Evolutionary conservation across 768 basidiomycete genomes (phyloP).

Genomic region (Tephrocybe sp.): DNA sequence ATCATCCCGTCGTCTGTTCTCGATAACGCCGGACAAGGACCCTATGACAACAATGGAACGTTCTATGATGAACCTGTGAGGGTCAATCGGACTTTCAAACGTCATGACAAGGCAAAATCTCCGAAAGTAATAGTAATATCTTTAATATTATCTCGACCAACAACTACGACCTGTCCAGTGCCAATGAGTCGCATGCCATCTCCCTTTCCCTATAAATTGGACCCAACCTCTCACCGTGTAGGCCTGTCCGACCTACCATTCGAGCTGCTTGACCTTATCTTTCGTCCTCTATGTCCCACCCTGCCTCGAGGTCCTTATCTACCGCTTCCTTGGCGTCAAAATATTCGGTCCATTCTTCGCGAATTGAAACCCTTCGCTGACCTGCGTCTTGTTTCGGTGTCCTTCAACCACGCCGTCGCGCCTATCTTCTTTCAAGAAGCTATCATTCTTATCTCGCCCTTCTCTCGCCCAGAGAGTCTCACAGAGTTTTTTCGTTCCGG

Average conservation of each 20-base stretch:
- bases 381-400: constrained; percentile 5
- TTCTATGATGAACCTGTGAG: neutral
- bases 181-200: neutral
- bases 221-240: neutral
- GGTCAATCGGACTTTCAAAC: constrained; percentile 9
- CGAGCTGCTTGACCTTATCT: constrained; percentile 6
- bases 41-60: neutral
- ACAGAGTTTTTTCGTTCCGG: constrained; percentile 7
- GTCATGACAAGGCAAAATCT: neutral
- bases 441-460: constrained; percentile 6
- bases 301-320: constrained; percentile 8
- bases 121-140: neutral
- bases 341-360: constrained; percentile 1
- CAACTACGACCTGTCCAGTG: neutral
- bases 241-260: constrained; percentile 5
- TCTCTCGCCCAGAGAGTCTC: constrained; percentile 4
- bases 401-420: constrained; percentile 4
- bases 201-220: neutral
- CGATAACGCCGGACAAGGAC: neutral
- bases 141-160: constrained; percentile 2
- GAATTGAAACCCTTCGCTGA: constrained; percentile 8
- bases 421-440: constrained; percentile 9
- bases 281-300: constrained; percentile 3
- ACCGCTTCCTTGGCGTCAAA: constrained; percentile 8
- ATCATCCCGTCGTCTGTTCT: too few relatives aligned